Percentiles rank a stretch among this genome's conserved stretches.
phyloP scores from a whole-genome alignment of 148 eudicot genomes.

The Rhododendron williamsianum region DNA sequence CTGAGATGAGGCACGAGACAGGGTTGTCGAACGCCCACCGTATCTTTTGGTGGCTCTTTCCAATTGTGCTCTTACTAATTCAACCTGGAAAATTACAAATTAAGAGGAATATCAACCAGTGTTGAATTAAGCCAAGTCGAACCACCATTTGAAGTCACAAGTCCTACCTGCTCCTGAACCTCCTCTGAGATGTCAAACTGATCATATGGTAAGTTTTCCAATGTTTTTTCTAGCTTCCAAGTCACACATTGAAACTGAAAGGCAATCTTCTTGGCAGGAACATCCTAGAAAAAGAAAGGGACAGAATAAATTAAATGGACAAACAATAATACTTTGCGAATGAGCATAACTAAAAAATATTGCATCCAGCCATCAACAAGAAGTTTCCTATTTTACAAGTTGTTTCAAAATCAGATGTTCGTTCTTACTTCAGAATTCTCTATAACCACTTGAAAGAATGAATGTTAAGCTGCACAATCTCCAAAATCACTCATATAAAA shows the following conservation, averaged over 20 bases:
- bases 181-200: constrained; percentile 82
- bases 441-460: neutral
- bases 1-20: constrained; percentile 66
- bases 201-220: constrained; percentile 61
- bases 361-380: neutral
- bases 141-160: constrained; percentile 2
- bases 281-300: constrained; percentile 51
- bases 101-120: neutral
- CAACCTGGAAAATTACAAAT: constrained; percentile 48
- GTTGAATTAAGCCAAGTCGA: neutral
- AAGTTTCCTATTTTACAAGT: neutral
- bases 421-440: neutral
- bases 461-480: neutral
- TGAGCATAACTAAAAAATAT: neutral
- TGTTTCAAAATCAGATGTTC: neutral
- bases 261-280: constrained; percentile 57
- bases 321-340: neutral
- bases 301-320: constrained; percentile 13
- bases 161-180: constrained; percentile 86
- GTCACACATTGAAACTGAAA: constrained; percentile 91
- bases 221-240: constrained; percentile 80
- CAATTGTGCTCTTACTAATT: constrained; percentile 73
- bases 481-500: neutral
- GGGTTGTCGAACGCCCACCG: constrained; percentile 49
- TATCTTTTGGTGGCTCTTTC: constrained; percentile 74